Conservation (phyloP, 164 flowering plant species). For the Vitis vinifera region DNA sequence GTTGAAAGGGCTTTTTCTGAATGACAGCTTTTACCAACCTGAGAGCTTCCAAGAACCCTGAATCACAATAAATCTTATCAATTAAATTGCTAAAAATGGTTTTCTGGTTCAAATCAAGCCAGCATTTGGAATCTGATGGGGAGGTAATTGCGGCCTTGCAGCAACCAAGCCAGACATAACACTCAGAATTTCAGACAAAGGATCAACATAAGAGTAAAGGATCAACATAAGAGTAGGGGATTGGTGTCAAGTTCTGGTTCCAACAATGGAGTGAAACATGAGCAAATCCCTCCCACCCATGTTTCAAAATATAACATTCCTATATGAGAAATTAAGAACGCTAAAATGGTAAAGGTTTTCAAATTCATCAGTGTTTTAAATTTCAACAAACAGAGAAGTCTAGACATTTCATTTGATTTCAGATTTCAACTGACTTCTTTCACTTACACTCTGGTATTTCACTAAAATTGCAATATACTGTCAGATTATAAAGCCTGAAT, state of each 20-base stretch:
- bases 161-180: constrained; percentile 50
- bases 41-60: constrained; percentile 40
- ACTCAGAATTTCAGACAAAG: constrained; percentile 16
- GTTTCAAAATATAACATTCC: neutral
- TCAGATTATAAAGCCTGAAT: neutral
- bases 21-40: constrained; percentile 30
- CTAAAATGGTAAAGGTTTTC: neutral
- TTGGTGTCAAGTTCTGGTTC: constrained; percentile 31
- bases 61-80: constrained; percentile 26
- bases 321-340: neutral
- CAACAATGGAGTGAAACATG: constrained; percentile 65
- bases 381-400: neutral
- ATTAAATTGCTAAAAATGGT: constrained; percentile 42
- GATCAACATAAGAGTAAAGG: constrained; percentile 9
- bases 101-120: constrained; percentile 35
- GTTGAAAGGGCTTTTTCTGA: constrained; percentile 34
- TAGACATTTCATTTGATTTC: neutral
- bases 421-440: neutral
- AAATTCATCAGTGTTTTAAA: neutral
- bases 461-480: neutral
- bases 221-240: constrained; percentile 1
- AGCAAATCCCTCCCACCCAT: constrained; percentile 79
- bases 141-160: constrained; percentile 23
- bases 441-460: neutral
- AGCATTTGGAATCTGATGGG: constrained; percentile 16